phyloP scores from a whole-genome alignment of 2,329 filamentous ascomycete genomes.

The Alternaria gaisen region DNA sequence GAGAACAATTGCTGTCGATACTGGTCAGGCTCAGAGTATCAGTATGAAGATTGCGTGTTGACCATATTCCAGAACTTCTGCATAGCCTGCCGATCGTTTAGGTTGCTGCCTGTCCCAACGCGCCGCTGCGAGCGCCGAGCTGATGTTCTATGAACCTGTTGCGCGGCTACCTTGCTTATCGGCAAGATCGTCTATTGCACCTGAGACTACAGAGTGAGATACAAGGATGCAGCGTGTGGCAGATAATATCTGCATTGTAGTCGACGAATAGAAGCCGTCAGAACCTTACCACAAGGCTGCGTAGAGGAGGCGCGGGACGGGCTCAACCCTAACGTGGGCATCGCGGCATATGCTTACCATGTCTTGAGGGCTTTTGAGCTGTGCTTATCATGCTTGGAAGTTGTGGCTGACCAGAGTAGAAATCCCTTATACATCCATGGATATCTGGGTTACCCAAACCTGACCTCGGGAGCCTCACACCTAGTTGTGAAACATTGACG shows the following conservation, averaged over 20 bases:
- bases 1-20: neutral
- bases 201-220: neutral
- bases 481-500: neutral
- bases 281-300: neutral
- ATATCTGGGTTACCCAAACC: neutral
- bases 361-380: constrained; percentile 1
- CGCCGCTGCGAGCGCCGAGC: neutral
- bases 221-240: neutral
- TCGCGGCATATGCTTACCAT: constrained; percentile 3
- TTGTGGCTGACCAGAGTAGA: neutral
- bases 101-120: neutral
- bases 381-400: constrained; percentile 7
- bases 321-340: constrained; percentile 2
- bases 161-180: constrained; percentile 1
- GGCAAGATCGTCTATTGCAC: neutral
- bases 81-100: neutral
- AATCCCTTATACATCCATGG: constrained; percentile 2
- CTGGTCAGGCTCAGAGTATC: neutral
- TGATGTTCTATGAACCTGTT: neutral
- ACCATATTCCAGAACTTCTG: neutral
- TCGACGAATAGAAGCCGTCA: neutral
- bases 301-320: neutral
- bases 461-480: neutral
- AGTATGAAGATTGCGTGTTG: neutral
- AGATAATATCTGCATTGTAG: neutral